phyloP scores from a whole-genome alignment of 2,329 filamentous ascomycete genomes.

The Allantophomopsis lycopodina region DNA sequence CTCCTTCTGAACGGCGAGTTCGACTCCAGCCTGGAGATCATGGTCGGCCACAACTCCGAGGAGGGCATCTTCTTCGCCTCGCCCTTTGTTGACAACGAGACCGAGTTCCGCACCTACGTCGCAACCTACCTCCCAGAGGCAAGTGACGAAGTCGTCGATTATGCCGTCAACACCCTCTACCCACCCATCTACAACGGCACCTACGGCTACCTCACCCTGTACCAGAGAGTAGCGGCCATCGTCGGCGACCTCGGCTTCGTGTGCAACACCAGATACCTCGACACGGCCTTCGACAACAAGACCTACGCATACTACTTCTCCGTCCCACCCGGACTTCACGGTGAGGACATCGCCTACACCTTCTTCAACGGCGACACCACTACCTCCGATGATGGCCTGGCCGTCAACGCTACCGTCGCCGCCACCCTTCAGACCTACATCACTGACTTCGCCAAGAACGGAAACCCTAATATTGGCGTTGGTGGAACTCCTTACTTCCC shows the following conservation, averaged over 20 bases:
- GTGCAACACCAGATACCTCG: slow-evolving; percentile 38
- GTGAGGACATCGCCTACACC: slow-evolving; percentile 34
- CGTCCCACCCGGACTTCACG: slow-evolving; percentile 37
- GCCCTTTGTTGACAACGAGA: slow-evolving; percentile 14
- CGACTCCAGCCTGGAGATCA: slow-evolving; percentile 27
- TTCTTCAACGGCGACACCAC: slow-evolving; percentile 29
- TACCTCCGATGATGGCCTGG: slow-evolving; percentile 8
- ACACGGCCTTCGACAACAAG: slow-evolving; percentile 27
- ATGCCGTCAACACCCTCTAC: slow-evolving; percentile 30
- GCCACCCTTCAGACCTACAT: slow-evolving; percentile 22
- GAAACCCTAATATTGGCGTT: slow-evolving; percentile 15
- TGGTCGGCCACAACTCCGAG: slow-evolving; percentile 27
- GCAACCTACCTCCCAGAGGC: slow-evolving; percentile 7
- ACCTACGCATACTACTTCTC: slow-evolving; percentile 38
- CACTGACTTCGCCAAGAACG: slow-evolving; percentile 18
- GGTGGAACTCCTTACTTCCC: slow-evolving; percentile 8
- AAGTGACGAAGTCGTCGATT: slow-evolving; percentile 18
- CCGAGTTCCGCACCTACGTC: slow-evolving; percentile 3
- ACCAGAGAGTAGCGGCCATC: slow-evolving; percentile 25
- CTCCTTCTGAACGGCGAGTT: slow-evolving; percentile 28
- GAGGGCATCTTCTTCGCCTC: slow-evolving; percentile 26
- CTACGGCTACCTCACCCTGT: slow-evolving; percentile 28
- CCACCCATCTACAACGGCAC: slow-evolving; percentile 30
- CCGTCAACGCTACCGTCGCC: slow-evolving; percentile 19
- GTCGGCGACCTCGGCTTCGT: slow-evolving; percentile 28